These are phyloP conservation scores for Capronia epimyces DNA, from an alignment of 2,329 filamentous ascomycete species.

Conservation along the genomic window DNA sequence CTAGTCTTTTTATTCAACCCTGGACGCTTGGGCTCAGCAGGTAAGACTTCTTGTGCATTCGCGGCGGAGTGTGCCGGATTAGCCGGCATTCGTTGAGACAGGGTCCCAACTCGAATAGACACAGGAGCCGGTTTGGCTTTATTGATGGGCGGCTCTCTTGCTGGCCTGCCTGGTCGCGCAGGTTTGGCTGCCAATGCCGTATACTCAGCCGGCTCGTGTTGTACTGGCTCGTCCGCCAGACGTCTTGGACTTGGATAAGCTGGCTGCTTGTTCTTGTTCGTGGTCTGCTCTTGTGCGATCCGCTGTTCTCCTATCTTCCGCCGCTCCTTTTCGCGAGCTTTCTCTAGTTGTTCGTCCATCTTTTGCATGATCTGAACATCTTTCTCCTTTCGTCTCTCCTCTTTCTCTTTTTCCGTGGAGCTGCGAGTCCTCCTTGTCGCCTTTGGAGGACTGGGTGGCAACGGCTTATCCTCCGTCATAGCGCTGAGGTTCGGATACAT, in stretches of 20 bases:
- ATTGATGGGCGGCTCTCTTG: constrained; percentile 37
- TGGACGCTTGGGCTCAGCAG: constrained; percentile 45
- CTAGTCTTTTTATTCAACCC: constrained; percentile 60
- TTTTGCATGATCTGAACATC: constrained; percentile 28
- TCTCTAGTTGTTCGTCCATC: constrained; percentile 37
- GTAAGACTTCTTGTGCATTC: constrained; percentile 53
- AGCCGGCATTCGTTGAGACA: constrained; percentile 42
- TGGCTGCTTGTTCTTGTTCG: constrained; percentile 31
- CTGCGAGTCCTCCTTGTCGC: constrained; percentile 51
- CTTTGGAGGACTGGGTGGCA: constrained; percentile 33
- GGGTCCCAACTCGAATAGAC: constrained; percentile 46
- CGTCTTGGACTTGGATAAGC: constrained; percentile 27
- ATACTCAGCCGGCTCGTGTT: constrained; percentile 29
- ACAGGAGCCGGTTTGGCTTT: constrained; percentile 43
- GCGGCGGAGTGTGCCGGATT: constrained; percentile 53
- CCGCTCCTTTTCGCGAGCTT: constrained; percentile 34
- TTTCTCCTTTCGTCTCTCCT: constrained; percentile 34
- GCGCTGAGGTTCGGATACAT: constrained; percentile 30
- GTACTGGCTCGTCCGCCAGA: constrained; percentile 19
- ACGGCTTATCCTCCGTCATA: constrained; percentile 22
- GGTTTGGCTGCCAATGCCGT: constrained; percentile 34
- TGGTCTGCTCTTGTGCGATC: constrained; percentile 32
- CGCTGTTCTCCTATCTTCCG: constrained; percentile 33
- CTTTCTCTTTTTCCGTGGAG: constrained; percentile 52
- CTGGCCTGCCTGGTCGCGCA: constrained; percentile 41